Conservation (phyloP, 2,329 filamentous ascomycete species). For the Venturia effusa region DNA sequence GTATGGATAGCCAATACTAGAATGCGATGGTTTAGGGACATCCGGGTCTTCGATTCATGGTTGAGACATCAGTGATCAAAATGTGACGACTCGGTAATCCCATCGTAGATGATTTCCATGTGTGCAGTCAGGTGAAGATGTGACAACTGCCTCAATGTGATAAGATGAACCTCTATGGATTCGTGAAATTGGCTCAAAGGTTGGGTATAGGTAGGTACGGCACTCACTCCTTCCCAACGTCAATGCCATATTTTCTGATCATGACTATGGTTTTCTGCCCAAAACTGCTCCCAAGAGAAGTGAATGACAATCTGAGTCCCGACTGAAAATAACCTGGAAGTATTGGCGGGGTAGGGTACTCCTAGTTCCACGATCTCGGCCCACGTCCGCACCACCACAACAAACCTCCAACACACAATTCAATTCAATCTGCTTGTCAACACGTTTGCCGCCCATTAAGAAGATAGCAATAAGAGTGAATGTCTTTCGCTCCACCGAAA, state of each 20-base stretch:
- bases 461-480: conserved; percentile 5
- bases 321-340: too few species aligned
- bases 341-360: neutral
- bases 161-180: too few species aligned
- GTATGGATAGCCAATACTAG: neutral
- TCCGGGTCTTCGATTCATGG: neutral
- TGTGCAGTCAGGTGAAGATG: too few species aligned
- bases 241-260: too few species aligned
- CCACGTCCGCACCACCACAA: neutral
- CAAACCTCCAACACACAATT: neutral
- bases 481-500: conserved; percentile 7
- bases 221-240: too few species aligned
- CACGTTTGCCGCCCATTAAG: neutral
- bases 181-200: too few species aligned
- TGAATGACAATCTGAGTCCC: too few species aligned
- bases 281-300: too few species aligned
- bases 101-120: too few species aligned
- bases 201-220: too few species aligned
- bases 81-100: neutral
- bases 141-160: too few species aligned
- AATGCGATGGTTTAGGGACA: neutral
- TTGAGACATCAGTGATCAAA: neutral
- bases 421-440: neutral
- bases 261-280: too few species aligned
- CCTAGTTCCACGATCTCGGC: neutral